These are phyloP conservation scores for Gelatoporia subvermispora DNA, from an alignment of 768 basidiomycete genomes.

Conservation along the genomic window DNA sequence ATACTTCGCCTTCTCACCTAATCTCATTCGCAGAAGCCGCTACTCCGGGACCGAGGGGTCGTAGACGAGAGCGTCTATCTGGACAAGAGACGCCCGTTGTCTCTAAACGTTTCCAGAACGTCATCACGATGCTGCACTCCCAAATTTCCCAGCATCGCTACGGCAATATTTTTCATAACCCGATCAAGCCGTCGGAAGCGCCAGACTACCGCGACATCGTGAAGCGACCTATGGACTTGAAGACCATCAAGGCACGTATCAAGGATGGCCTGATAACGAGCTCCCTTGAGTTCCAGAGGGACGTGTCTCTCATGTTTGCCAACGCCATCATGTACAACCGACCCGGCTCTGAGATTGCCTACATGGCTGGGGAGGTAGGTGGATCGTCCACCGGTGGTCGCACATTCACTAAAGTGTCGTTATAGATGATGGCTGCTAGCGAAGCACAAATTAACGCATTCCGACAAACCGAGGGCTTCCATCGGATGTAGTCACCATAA, in stretches of 20 bases:
- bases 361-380: conserved; percentile 88
- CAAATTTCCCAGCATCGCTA: conserved; percentile 82
- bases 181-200: conserved; percentile 84
- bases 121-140: conserved; percentile 76
- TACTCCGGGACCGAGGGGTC: conserved; percentile 13
- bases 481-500: conserved; percentile 11
- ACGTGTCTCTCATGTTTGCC: conserved; percentile 90
- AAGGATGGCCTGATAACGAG: conserved; percentile 79
- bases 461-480: conserved; percentile 70
- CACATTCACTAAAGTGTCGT: conserved; percentile 2
- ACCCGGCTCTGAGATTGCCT: conserved; percentile 78
- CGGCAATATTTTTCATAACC: conserved; percentile 87
- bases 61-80: conserved; percentile 18
- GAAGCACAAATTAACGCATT: conserved; percentile 63
- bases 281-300: conserved; percentile 85
- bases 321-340: conserved; percentile 98
- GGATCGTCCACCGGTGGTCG: background rate
- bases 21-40: conserved; percentile 8
- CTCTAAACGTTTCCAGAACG: conserved; percentile 72
- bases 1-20: background rate
- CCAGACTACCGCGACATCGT: conserved; percentile 91
- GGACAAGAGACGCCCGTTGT: conserved; percentile 23
- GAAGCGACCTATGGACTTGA: conserved; percentile 92
- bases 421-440: conserved; percentile 73
- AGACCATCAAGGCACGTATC: conserved; percentile 83